Percentiles rank a stretch among this genome's conserved stretches.
These are phyloP conservation scores for Quercus cerris DNA, from an alignment of 306 rosid species.

Conservation along the genomic window DNA sequence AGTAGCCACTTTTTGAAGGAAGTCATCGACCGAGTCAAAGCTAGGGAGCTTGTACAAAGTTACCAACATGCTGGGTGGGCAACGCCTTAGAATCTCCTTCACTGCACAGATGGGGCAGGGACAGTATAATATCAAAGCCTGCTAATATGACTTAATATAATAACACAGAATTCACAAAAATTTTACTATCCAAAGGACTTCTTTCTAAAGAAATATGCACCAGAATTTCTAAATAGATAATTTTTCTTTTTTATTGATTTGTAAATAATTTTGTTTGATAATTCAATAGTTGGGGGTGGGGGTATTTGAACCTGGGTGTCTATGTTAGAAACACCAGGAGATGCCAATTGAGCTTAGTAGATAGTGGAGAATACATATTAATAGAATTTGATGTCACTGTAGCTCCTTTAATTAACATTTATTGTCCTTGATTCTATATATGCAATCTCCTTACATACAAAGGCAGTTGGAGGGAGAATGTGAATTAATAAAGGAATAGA, in stretches of 20 bases:
- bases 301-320: no score
- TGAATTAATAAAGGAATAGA: neutral
- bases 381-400: neutral
- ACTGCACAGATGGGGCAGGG: conserved; percentile 41
- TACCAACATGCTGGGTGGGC: conserved; percentile 64
- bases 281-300: no score
- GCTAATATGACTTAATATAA: neutral
- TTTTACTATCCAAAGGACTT: no score
- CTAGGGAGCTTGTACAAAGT: conserved; percentile 73
- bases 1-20: conserved; percentile 74
- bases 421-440: neutral
- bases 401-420: neutral
- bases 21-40: conserved; percentile 83
- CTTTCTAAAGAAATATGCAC: no score
- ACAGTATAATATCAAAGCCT: neutral
- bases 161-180: neutral
- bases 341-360: no score
- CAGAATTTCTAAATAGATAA: no score
- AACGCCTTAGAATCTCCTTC: conserved; percentile 89
- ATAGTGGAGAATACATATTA: neutral
- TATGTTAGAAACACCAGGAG: no score
- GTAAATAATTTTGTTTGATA: no score
- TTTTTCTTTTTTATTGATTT: neutral
- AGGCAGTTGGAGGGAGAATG: neutral
- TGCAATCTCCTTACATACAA: neutral